Percentiles rank a stretch among this genome's conserved stretches.
phyloP scores from a whole-genome alignment of 805 yeast species.

The Phaffomyces opuntiae region DNA sequence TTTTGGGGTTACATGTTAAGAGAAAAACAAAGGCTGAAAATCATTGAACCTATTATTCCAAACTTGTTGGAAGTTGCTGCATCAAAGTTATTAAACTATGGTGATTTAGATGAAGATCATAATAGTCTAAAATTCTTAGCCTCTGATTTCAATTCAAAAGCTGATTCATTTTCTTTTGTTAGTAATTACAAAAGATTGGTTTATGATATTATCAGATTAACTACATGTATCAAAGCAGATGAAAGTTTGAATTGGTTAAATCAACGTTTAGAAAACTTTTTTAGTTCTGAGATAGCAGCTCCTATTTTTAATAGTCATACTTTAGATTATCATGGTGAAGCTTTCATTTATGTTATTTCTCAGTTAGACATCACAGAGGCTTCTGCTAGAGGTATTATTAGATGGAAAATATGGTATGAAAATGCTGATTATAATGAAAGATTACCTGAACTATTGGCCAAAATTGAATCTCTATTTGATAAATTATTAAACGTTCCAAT shows the following conservation, averaged over 20 bases:
- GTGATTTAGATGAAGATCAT: slow-evolving; percentile 57
- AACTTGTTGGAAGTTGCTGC: slow-evolving; percentile 71
- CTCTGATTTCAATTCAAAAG: slow-evolving; percentile 82
- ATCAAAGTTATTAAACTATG: slow-evolving; percentile 68
- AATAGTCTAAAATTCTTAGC: slow-evolving; percentile 60
- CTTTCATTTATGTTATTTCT: slow-evolving; percentile 69
- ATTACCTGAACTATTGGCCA: slow-evolving; percentile 43
- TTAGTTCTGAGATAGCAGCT: slow-evolving; percentile 61
- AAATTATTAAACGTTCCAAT: slow-evolving; percentile 67
- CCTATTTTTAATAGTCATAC: slow-evolving; percentile 49
- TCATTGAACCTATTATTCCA: slow-evolving; percentile 51
- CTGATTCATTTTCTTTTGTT: slow-evolving; percentile 73
- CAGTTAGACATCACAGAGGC: slow-evolving; percentile 86
- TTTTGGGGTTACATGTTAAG: slow-evolving; percentile 92
- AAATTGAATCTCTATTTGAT: slow-evolving; percentile 66
- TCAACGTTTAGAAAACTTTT: slow-evolving; percentile 61
- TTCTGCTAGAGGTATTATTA: slow-evolving; percentile 81
- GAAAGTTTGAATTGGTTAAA: slow-evolving; percentile 81
- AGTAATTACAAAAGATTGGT: slow-evolving; percentile 74
- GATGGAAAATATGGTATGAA: slow-evolving; percentile 93
- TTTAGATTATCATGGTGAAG: slow-evolving; percentile 52
- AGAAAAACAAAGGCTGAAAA: slow-evolving; percentile 54
- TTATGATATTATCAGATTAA: slow-evolving; percentile 85
- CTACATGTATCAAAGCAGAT: slow-evolving; percentile 79
- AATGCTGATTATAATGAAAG: slow-evolving; percentile 44